Conservation (phyloP, 495 filamentous ascomycete genomes). For the Penicillium cinerascens region DNA sequence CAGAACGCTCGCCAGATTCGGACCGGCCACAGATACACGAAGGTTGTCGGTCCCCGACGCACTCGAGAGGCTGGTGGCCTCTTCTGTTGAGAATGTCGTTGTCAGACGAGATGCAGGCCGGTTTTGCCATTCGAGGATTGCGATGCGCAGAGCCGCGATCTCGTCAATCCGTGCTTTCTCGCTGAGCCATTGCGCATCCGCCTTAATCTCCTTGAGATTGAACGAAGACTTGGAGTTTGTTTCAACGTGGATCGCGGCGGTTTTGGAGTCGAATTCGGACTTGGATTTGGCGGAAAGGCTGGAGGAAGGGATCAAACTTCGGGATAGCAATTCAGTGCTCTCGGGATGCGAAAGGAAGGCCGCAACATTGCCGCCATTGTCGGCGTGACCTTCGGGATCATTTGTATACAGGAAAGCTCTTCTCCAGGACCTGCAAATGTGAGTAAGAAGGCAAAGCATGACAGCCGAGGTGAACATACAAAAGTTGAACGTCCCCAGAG, state of each 20-base stretch:
- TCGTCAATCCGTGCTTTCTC: constrained; percentile 73
- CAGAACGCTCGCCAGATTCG: constrained; percentile 38
- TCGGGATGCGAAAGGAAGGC: constrained; percentile 66
- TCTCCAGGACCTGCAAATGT: constrained; percentile 66
- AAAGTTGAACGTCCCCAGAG: constrained; percentile 53
- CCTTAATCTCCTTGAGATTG: constrained; percentile 77
- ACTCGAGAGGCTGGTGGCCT: constrained; percentile 62
- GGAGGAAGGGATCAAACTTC: constrained; percentile 61
- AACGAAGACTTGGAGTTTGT: constrained; percentile 64
- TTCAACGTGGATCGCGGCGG: constrained; percentile 83
- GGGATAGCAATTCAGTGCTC: constrained; percentile 61
- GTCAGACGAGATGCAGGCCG: constrained; percentile 63
- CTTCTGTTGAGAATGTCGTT: constrained; percentile 62
- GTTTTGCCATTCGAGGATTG: constrained; percentile 78
- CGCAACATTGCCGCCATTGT: constrained; percentile 48
- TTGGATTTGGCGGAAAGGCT: constrained; percentile 58
- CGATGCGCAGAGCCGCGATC: constrained; percentile 74
- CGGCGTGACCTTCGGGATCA: constrained; percentile 45
- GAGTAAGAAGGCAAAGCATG: constrained; percentile 9
- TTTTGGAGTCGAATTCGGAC: constrained; percentile 77
- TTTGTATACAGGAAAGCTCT: constrained; percentile 63
- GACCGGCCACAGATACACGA: constrained; percentile 45
- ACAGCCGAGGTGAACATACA: constrained; percentile 41
- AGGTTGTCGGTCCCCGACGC: constrained; percentile 58
- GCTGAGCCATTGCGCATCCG: constrained; percentile 82